Percentiles rank a stretch among this genome's conserved stretches.
These are phyloP conservation scores for Eimeria tenella DNA, from an alignment of 169 alveolate species.

Conservation along the genomic window DNA sequence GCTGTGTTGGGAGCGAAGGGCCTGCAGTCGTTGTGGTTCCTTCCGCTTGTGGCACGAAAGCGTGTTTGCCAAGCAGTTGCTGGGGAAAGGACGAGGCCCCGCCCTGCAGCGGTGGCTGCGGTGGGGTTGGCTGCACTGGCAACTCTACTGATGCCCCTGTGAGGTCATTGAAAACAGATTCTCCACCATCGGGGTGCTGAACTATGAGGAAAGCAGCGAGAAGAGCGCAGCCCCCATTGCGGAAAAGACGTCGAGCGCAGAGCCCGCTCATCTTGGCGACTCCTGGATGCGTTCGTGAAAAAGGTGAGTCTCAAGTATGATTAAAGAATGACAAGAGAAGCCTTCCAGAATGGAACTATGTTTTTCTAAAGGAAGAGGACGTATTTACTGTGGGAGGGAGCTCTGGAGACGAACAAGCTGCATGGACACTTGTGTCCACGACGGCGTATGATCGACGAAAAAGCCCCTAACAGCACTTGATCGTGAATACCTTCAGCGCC, in stretches of 20 bases:
- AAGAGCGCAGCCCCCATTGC: conserved; percentile 6
- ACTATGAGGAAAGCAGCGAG: conserved; percentile 25
- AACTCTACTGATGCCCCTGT: background rate
- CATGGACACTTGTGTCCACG: conserved; percentile 3
- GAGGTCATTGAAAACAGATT: conserved; percentile 9
- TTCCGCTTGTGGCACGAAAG: background rate
- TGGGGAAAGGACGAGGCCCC: background rate
- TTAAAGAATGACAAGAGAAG: background rate
- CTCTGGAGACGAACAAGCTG: conserved; percentile 14
- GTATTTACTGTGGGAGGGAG: background rate
- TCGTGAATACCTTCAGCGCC: background rate
- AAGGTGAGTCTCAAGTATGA: background rate
- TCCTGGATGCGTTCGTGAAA: background rate
- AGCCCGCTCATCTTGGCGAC: conserved; percentile 20
- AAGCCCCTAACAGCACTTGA: conserved; percentile 1
- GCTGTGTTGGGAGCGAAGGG: background rate
- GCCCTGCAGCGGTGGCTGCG: background rate
- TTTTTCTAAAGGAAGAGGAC: background rate
- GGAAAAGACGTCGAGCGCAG: conserved; percentile 29
- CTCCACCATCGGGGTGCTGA: background rate
- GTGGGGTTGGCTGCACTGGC: background rate
- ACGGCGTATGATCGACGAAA: conserved; percentile 18
- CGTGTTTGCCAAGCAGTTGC: background rate
- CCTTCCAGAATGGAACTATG: background rate
- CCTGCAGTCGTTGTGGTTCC: background rate